Conservation (phyloP, 169 alveolate species). For the Babesia caballi region DNA sequence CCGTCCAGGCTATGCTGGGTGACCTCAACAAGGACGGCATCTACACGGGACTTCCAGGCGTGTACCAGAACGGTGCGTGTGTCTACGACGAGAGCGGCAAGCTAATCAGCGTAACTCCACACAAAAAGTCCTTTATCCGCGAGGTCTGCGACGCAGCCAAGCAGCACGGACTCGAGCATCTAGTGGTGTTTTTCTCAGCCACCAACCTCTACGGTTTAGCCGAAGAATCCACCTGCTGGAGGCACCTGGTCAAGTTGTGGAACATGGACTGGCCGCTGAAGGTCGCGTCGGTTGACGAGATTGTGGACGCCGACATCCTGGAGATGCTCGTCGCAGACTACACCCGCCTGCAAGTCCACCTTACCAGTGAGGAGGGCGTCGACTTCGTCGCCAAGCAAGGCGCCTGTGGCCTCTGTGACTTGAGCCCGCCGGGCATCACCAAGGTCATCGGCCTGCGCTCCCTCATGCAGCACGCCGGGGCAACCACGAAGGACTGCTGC, state of each 20-base stretch:
- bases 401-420: neutral
- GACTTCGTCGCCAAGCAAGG: constrained; percentile 10
- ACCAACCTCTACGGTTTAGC: neutral
- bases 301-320: neutral
- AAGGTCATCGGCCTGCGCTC: constrained; percentile 5
- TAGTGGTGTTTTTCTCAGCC: neutral
- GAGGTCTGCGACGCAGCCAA: neutral
- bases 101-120: neutral
- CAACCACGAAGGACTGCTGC: neutral
- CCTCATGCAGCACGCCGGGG: neutral
- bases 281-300: neutral
- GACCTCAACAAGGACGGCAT: constrained; percentile 1
- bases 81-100: neutral
- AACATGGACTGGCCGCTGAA: neutral
- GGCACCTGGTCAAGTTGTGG: neutral
- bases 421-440: constrained; percentile 19
- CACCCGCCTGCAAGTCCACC: neutral
- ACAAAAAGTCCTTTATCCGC: neutral
- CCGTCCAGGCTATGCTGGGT: neutral
- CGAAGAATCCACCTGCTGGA: neutral
- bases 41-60: constrained; percentile 9
- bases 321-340: neutral
- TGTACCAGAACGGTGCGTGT: neutral
- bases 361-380: neutral
- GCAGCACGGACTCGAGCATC: neutral